These are phyloP conservation scores for Panicum miliaceum DNA, from an alignment of 176 grass and related monocot genomes.

Conservation along the genomic window DNA sequence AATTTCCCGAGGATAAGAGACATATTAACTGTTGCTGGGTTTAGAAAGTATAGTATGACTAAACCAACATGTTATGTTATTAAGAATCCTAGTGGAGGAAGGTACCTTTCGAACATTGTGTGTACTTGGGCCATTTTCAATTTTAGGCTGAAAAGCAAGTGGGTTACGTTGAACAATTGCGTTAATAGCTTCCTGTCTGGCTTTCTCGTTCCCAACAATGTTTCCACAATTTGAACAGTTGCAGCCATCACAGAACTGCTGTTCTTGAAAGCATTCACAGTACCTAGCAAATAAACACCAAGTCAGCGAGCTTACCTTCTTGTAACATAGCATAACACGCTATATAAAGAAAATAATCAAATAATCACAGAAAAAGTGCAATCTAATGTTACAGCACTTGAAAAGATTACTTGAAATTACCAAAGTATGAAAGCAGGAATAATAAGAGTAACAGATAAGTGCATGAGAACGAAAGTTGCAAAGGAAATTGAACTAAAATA, in stretches of 20 bases:
- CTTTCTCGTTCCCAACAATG: conserved; percentile 58
- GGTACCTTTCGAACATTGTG: conserved; percentile 49
- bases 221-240: conserved; percentile 71
- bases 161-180: conserved; percentile 63
- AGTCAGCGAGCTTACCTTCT: conserved; percentile 28
- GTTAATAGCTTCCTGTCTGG: conserved; percentile 58
- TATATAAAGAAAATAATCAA: conserved; percentile 33
- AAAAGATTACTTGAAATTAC: conserved; percentile 31
- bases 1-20: conserved; percentile 4
- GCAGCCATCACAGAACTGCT: conserved; percentile 75
- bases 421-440: conserved; percentile 16
- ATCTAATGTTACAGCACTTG: not conserved
- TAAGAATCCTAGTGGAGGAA: conserved; percentile 21
- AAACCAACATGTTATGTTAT: conserved; percentile 16
- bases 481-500: too few species aligned
- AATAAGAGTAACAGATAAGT: conserved; percentile 5
- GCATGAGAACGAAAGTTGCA: too few species aligned
- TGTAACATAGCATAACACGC: not conserved
- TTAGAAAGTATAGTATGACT: conserved; percentile 26
- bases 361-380: conserved; percentile 19
- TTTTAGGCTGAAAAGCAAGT: conserved; percentile 78
- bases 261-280: conserved; percentile 75
- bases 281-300: conserved; percentile 58
- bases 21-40: not conserved
- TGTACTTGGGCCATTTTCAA: conserved; percentile 59